Base-by-base conservation (phyloP, 1,284 basidiomycete genomes). In the Sporisorium sorghi region DNA sequence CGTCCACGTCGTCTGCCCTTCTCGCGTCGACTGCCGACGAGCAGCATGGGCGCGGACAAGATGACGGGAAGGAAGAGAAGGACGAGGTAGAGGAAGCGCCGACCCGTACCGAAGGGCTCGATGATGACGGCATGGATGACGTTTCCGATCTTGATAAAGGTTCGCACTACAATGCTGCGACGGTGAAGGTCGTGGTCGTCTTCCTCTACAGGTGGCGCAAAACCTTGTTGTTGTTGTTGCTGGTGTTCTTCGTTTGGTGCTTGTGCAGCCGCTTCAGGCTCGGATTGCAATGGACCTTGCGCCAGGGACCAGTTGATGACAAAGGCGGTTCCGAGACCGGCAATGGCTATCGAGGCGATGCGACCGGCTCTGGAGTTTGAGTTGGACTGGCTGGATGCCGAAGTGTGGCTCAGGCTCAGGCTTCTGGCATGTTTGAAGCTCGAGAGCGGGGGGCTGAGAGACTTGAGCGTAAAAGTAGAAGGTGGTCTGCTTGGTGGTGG, bases 11-110 rank as follows among this genome's bases (percentile, higher is more conserved):
- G 68, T 23, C 58, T 47, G 21, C 79, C 78, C 19, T 70, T 72
- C n/a, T 81, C 72, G 35, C 78, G 30, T 23, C 80, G 49, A 15
- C 65, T 62, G 46, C 86, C 95, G 17, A 97, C 85, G 24, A 96
- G 87, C 15, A 98, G 86, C 89, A 97, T 92, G 0, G 96, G 96
- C 26, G 90, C 87, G 0, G 90, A 88, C 48, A 97, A 53, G 55
- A 99, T 89, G 62, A 98, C 93, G 0, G 96, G 96, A 1, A 91
- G 85, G 85, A 99, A 99, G 50, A 98, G 87, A 69, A 88, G 85
- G 66, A 92, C 90, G 19, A 99, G 89, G 78, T 92, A 90, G 35
- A 95, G 85, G 86, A 99, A 98, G 28, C 96, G 89, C 57, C 89
- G 86, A 12, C 91, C 88, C 0, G 94, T 98, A 40, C 92, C 88